Evolutionary conservation across 228 moss, liverwort and hornwort genomes (phyloP), one percentile per base, ranked within the genome.

Genomic region (Sphagnum fallax): DNA sequence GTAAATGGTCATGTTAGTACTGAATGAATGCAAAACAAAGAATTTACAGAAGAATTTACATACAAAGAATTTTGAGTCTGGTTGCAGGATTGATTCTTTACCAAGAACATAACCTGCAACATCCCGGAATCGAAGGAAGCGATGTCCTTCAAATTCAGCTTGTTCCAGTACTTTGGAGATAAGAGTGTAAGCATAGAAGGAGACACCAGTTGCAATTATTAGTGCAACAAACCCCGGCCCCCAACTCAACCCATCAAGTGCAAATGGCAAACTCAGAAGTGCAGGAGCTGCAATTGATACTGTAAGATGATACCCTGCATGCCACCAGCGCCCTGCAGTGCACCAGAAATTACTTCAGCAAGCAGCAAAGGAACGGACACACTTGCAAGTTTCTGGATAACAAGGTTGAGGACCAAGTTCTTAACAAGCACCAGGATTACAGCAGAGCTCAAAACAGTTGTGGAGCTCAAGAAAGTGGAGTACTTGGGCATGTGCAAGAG

Each of bases 71-170:
- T 3, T 32, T 32, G 32, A 32, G 32, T 32, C 32, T 32, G 32
- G 32, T 32, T 2, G 32, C 32, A 32, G 32, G 32, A 32, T 32
- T 32, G 32, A 32, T 32, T 32, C 32, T 32, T 32, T 65, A 89
- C 87, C 89, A 4, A 87, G 66, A 61, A 87, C 60, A 63, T 86
- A 72, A 55, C 74, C 80, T 57, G 77, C 84, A 65, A 89, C 63
- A 65, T 89, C 84, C 58, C 89, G 86, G 66, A 84, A 89, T 8
- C 87, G 82, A 70, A 89, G 75, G 58, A 81, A 87, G 47, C 87
- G 82, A 62, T 80, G 87, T 11, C 87, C 89, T 48, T 71, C 74
- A 1, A 68, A 62, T 16, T 81, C 84, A 52, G 76, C 79, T 53
- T 87, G 49, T 65, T 89, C 89, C 55, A 89, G 68, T 51, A 89